Conservation (phyloP, 2,329 filamentous ascomycete genomes). For the Xylariaceae sp. region DNA sequence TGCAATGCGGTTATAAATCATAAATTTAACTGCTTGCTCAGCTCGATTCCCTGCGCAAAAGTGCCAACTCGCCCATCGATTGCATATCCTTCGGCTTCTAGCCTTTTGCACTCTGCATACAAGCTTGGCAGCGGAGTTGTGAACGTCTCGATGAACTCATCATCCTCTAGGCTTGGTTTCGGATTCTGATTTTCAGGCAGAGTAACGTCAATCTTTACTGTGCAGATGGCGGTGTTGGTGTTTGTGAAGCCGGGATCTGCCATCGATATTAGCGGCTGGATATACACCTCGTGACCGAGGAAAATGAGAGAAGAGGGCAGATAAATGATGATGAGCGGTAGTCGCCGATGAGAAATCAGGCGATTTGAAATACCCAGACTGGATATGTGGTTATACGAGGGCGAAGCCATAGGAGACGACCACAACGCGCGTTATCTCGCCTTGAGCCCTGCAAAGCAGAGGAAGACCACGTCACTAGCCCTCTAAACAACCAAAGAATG, state of each 20-base stretch:
- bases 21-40: constrained; percentile 63
- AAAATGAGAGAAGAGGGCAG: background rate
- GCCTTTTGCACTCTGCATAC: constrained; percentile 68
- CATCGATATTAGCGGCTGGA: background rate
- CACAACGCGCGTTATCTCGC: too few species aligned
- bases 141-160: constrained; percentile 84
- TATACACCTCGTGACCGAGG: background rate
- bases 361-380: too few species aligned
- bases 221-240: constrained; percentile 70
- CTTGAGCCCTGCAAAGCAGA: too few species aligned
- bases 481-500: too few species aligned
- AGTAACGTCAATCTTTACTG: constrained; percentile 73
- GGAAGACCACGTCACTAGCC: background rate
- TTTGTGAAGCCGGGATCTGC: constrained; percentile 27
- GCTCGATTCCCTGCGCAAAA: constrained; percentile 77
- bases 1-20: constrained; percentile 12
- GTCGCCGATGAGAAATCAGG: background rate
- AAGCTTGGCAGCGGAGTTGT: constrained; percentile 67
- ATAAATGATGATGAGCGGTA: background rate
- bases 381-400: too few species aligned
- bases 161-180: constrained; percentile 74
- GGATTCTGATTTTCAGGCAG: constrained; percentile 72
- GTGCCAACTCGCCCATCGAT: constrained; percentile 82
- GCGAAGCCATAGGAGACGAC: too few species aligned
- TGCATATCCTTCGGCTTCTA: constrained; percentile 74